Conservation (phyloP, 73 alveolate species). For the Urostyla sp. region DNA sequence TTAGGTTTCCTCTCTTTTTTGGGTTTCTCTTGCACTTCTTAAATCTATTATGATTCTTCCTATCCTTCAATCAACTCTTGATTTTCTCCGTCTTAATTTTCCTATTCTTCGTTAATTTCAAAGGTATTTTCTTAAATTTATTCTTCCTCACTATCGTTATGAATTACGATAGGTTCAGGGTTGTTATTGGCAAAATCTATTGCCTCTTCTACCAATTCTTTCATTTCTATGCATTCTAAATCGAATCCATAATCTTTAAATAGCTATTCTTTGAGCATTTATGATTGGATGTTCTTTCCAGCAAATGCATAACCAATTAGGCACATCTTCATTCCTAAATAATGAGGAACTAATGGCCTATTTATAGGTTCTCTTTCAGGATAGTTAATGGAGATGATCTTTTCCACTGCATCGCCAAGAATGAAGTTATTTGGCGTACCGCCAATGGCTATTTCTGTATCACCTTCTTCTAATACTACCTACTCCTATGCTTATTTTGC, state of each 20-base stretch:
- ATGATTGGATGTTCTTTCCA: slow-evolving; percentile 94
- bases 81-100: slow-evolving; percentile 33
- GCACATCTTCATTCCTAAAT: slow-evolving; percentile 86
- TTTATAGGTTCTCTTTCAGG: slow-evolving; percentile 34
- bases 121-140: slow-evolving; percentile 22
- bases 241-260: slow-evolving; percentile 7
- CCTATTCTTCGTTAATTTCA: slow-evolving; percentile 1
- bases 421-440: slow-evolving; percentile 51
- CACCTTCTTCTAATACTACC: slow-evolving; percentile 59
- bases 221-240: slow-evolving; percentile 7
- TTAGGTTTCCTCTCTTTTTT: too few species aligned
- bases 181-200: slow-evolving; percentile 26
- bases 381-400: slow-evolving; percentile 51
- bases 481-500: slow-evolving; percentile 40
- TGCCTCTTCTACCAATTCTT: slow-evolving; percentile 62
- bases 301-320: slow-evolving; percentile 92
- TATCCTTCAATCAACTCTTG: slow-evolving; percentile 34
- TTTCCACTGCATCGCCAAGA: slow-evolving; percentile 68
- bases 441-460: slow-evolving; percentile 43
- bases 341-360: slow-evolving; percentile 55
- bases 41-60: slow-evolving; percentile 32
- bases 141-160: slow-evolving; percentile 44
- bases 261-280: slow-evolving; percentile 70
- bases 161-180: slow-evolving; percentile 22
- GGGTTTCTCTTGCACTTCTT: slow-evolving; percentile 43